Evolutionary conservation across 176 grass and related monocot genomes (phyloP).

Genomic region (Metroxylon sagu): DNA sequence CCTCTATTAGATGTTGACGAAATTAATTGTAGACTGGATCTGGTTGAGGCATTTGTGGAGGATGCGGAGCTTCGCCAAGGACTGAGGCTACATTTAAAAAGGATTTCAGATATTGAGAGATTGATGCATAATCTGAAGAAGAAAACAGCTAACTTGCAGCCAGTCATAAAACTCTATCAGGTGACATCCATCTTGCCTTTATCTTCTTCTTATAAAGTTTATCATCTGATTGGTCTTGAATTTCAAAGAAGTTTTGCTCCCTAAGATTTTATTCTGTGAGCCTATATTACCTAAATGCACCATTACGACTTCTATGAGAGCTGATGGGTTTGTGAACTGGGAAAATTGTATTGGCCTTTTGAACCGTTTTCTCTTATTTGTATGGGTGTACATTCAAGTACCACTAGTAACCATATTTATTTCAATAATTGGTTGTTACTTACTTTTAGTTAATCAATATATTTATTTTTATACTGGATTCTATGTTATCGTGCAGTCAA

Average conservation of each 20-base stretch:
- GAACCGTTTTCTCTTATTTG: too few species aligned
- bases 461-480: neutral
- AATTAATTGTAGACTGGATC: constrained; percentile 77
- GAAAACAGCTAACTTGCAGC: constrained; percentile 58
- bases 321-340: too few species aligned
- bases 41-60: constrained; percentile 88
- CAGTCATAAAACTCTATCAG: constrained; percentile 96
- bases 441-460: too few species aligned
- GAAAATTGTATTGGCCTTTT: too few species aligned
- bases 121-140: constrained; percentile 54
- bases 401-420: too few species aligned
- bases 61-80: constrained; percentile 72
- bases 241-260: too few species aligned
- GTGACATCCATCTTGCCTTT: constrained; percentile 23
- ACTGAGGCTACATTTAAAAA: constrained; percentile 74
- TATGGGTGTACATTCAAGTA: too few species aligned
- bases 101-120: constrained; percentile 77
- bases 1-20: constrained; percentile 75
- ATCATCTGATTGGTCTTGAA: neutral
- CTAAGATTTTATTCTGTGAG: too few species aligned
- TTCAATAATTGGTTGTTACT: too few species aligned
- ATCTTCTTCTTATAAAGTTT: constrained; percentile 12
- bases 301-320: too few species aligned
- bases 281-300: too few species aligned
- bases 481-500: constrained; percentile 53